Evolutionary conservation across 2,329 filamentous ascomycete genomes (phyloP).

Genomic region (Sporothrix pseudoabietina): DNA sequence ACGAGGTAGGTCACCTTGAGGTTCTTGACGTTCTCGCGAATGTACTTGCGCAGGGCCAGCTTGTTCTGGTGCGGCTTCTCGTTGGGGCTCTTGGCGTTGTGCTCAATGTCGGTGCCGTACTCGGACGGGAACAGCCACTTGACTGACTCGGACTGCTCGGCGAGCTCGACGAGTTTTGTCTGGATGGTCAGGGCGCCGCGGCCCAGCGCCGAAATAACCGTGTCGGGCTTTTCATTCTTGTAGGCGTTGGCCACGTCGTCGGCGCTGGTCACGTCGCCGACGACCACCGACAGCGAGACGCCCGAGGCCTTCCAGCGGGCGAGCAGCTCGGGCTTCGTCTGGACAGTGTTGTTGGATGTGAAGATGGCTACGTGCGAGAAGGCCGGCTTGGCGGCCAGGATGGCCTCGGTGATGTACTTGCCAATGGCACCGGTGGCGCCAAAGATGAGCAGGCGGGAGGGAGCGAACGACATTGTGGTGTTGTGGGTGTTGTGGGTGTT

Average conservation of each 20-base stretch:
- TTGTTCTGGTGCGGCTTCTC: constrained; percentile 72
- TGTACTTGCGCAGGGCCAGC: constrained; percentile 64
- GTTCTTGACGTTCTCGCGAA: constrained; percentile 55
- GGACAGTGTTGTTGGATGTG: constrained; percentile 51
- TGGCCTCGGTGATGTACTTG: constrained; percentile 42
- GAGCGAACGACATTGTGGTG: constrained; percentile 21
- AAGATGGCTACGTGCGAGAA: constrained; percentile 44
- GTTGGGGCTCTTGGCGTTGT: constrained; percentile 55
- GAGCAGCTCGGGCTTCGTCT: constrained; percentile 53
- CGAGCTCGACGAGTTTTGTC: constrained; percentile 62
- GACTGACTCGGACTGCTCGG: constrained; percentile 56
- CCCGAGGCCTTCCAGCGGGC: constrained; percentile 45
- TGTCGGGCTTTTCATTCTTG: constrained; percentile 59
- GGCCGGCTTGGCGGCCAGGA: constrained; percentile 40
- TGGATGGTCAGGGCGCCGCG: constrained; percentile 63
- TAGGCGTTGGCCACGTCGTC: constrained; percentile 60
- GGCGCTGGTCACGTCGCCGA: constrained; percentile 57
- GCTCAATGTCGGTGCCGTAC: constrained; percentile 67
- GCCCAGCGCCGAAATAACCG: constrained; percentile 66
- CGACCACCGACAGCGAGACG: constrained; percentile 56
- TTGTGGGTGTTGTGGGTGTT: too few species aligned
- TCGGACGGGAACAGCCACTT: constrained; percentile 69
- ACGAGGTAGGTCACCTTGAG: constrained; percentile 68
- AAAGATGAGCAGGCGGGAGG: constrained; percentile 37
- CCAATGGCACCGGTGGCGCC: constrained; percentile 46